Conservation (phyloP, 345 rosid species). For the Euphorbia pulcherrima region DNA sequence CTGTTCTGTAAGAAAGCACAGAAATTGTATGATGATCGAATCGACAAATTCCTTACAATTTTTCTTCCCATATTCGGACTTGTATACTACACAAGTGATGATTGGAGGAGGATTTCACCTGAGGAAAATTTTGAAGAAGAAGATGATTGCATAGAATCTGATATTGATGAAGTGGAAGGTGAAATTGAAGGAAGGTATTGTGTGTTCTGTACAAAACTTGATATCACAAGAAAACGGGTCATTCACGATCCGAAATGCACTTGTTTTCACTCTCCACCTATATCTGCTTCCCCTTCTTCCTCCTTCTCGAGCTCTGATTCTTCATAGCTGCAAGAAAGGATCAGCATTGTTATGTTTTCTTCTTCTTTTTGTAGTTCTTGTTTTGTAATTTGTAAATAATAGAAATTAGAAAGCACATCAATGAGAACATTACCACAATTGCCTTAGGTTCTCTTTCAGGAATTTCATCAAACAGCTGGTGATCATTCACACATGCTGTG, state of each 20-base stretch:
- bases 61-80: slow-evolving; percentile 47
- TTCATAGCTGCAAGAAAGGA: slow-evolving; percentile 12
- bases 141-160: slow-evolving; percentile 16
- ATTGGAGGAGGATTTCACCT: slow-evolving; percentile 29
- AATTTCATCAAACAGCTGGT: slow-evolving; percentile 26
- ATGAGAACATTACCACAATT: slow-evolving; percentile 2
- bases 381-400: slow-evolving; percentile 24
- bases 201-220: slow-evolving; percentile 60
- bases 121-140: slow-evolving; percentile 26
- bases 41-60: slow-evolving; percentile 37
- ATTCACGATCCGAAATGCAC: slow-evolving; percentile 48
- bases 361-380: slow-evolving; percentile 4
- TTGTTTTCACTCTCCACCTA: slow-evolving; percentile 40
- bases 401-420: slow-evolving; percentile 18
- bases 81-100: slow-evolving; percentile 30
- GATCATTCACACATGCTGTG: too few relatives aligned
- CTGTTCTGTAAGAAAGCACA: slow-evolving; percentile 31
- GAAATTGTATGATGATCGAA: slow-evolving; percentile 24
- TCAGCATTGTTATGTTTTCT: neutral
- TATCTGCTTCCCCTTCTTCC: slow-evolving; percentile 23
- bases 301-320: slow-evolving; percentile 5
- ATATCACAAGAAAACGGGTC: slow-evolving; percentile 34
- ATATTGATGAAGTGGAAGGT: slow-evolving; percentile 3
- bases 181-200: slow-evolving; percentile 39
- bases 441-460: slow-evolving; percentile 4